These are phyloP conservation scores for Colletotrichum coccodes DNA, from an alignment of 2,329 filamentous ascomycete species.

Conservation along the genomic window DNA sequence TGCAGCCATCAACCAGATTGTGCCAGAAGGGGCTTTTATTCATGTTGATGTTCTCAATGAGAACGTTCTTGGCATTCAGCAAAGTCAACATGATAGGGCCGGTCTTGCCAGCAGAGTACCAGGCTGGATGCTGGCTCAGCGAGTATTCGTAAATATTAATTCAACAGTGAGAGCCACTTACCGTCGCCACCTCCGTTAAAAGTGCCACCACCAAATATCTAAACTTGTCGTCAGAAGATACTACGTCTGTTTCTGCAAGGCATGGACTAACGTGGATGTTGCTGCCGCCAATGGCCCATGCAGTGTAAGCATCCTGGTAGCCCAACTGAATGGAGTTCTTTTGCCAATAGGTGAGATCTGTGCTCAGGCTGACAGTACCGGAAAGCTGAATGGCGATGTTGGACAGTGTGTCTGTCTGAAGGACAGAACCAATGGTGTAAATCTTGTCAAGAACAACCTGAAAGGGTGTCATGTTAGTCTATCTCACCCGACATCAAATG, in stretches of 20 bases:
- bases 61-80: slow-evolving; percentile 74
- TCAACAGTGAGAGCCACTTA: no score
- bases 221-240: not conserved
- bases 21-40: slow-evolving; percentile 14
- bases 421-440: slow-evolving; percentile 71
- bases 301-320: slow-evolving; percentile 70
- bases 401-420: slow-evolving; percentile 72
- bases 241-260: fast-evolving
- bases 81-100: slow-evolving; percentile 51
- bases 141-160: slow-evolving; percentile 71
- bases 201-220: slow-evolving; percentile 66
- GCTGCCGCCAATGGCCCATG: slow-evolving; percentile 43
- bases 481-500: not conserved
- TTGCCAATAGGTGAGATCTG: slow-evolving; percentile 76
- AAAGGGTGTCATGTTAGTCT: not conserved
- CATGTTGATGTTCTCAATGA: slow-evolving; percentile 72
- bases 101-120: slow-evolving; percentile 1
- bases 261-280: slow-evolving; percentile 53
- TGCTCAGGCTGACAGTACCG: slow-evolving; percentile 70
- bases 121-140: slow-evolving; percentile 60
- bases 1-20: not conserved
- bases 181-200: slow-evolving; percentile 67
- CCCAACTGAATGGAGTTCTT: slow-evolving; percentile 70
- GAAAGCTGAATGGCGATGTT: slow-evolving; percentile 68
- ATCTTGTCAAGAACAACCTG: slow-evolving; percentile 64